These are phyloP conservation scores for Amanita brunnescens DNA, from an alignment of 768 basidiomycete species.

Conservation along the genomic window DNA sequence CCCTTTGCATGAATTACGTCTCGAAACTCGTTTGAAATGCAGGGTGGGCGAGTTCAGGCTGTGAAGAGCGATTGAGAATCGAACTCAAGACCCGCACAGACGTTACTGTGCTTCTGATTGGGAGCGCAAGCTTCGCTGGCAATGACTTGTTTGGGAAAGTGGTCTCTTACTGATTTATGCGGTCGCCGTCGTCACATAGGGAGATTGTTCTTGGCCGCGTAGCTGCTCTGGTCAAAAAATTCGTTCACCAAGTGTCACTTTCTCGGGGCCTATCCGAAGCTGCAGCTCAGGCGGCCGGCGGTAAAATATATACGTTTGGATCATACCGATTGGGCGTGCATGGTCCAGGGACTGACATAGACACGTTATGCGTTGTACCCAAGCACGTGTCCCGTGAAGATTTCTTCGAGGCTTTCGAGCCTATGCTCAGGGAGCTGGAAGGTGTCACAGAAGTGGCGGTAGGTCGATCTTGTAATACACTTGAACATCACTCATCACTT, in stretches of 20 bases:
- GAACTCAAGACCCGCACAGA: neutral
- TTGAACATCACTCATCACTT: constrained; percentile 4
- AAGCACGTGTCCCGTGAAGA: constrained; percentile 94
- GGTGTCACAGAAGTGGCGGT: constrained; percentile 88
- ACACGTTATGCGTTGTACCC: constrained; percentile 96
- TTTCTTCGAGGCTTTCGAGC: constrained; percentile 88
- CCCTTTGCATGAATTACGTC: neutral
- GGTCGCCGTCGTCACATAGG: constrained; percentile 36
- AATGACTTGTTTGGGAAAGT: neutral
- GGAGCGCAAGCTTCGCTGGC: neutral
- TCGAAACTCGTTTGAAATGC: neutral
- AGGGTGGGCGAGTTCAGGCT: neutral
- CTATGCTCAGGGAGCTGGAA: constrained; percentile 76
- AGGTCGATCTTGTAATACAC: constrained; percentile 24
- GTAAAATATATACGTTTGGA: constrained; percentile 98
- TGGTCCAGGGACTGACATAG: constrained; percentile 93
- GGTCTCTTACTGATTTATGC: constrained; percentile 2
- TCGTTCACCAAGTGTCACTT: constrained; percentile 78
- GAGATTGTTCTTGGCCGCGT: constrained; percentile 90
- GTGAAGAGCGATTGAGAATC: neutral
- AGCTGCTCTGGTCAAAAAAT: constrained; percentile 83
- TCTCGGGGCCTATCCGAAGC: constrained; percentile 78
- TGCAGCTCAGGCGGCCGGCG: constrained; percentile 84
- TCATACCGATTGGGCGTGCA: constrained; percentile 98
- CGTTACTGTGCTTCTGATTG: neutral